phyloP scores from a whole-genome alignment of 345 rosid genomes.

The Boechera stricta region DNA sequence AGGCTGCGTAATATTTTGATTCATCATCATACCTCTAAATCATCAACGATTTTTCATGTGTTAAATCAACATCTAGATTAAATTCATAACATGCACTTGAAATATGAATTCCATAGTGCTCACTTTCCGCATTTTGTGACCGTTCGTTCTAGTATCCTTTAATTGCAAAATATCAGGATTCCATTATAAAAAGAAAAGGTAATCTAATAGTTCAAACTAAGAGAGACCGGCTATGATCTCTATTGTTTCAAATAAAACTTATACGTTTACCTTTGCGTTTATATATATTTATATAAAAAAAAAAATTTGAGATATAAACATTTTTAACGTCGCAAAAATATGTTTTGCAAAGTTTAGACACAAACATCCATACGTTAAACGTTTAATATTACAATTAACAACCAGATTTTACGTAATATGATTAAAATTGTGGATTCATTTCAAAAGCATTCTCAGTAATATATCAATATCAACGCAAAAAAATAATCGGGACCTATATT shows the following conservation, averaged over 20 bases:
- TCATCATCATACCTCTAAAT: neutral
- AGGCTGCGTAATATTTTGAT: neutral
- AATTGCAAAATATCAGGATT: too few relatives aligned
- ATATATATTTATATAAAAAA: too few relatives aligned
- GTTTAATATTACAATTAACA: neutral
- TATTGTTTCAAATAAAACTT: neutral
- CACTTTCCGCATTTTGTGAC: neutral
- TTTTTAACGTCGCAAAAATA: neutral
- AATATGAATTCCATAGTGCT: neutral
- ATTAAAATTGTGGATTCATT: neutral
- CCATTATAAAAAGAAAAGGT: too few relatives aligned
- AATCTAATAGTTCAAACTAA: neutral
- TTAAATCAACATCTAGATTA: neutral
- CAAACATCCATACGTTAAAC: neutral
- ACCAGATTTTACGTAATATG: neutral
- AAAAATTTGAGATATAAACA: neutral
- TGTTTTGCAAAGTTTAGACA: neutral
- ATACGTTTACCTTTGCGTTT: neutral
- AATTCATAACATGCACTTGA: neutral
- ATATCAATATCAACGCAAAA: neutral
- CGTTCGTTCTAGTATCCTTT: neutral
- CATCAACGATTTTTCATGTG: neutral
- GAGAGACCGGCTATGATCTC: neutral
- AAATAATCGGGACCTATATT: neutral
- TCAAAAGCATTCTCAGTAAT: neutral